Evolutionary conservation across 2,329 filamentous ascomycete species (phyloP).

Genomic region (Penicillium rolfsii): DNA sequence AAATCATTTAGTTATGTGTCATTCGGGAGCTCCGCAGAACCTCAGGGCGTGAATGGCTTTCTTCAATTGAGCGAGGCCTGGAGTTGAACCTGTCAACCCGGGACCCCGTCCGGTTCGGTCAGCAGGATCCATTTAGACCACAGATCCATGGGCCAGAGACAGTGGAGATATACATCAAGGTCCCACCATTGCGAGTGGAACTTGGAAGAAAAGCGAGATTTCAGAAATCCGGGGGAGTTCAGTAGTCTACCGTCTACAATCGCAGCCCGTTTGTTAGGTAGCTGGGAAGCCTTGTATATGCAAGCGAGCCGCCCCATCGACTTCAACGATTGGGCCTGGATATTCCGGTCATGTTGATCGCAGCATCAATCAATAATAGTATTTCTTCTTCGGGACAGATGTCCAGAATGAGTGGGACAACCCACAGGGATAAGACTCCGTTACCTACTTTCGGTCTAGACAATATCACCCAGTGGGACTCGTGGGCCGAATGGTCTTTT

Average conservation of each 20-base stretch:
- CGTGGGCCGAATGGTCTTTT: neutral
- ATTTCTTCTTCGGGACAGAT: neutral
- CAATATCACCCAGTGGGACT: neutral
- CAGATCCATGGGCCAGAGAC: neutral
- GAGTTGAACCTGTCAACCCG: neutral
- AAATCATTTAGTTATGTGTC: neutral
- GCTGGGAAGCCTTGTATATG: no score
- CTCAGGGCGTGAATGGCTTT: neutral
- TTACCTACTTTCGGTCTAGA: constrained; percentile 6
- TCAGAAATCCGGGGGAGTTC: constrained; percentile 2
- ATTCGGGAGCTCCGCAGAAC: neutral
- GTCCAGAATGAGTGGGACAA: neutral
- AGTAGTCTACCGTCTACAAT: neutral
- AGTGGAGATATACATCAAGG: neutral
- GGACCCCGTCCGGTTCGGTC: neutral
- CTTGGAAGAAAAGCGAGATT: neutral
- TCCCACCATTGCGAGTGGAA: neutral
- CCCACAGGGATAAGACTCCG: neutral
- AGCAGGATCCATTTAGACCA: neutral
- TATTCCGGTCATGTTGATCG: neutral
- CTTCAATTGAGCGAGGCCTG: neutral
- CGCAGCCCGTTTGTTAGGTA: neutral
- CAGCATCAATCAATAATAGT: neutral
- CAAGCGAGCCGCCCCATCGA: neutral
- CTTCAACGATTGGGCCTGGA: neutral